A percentile compares a stretch with the other conserved stretches of the same genome.
Evolutionary conservation across 1,139 yeast species (phyloP).

Genomic region (Ashbya aceris): DNA sequence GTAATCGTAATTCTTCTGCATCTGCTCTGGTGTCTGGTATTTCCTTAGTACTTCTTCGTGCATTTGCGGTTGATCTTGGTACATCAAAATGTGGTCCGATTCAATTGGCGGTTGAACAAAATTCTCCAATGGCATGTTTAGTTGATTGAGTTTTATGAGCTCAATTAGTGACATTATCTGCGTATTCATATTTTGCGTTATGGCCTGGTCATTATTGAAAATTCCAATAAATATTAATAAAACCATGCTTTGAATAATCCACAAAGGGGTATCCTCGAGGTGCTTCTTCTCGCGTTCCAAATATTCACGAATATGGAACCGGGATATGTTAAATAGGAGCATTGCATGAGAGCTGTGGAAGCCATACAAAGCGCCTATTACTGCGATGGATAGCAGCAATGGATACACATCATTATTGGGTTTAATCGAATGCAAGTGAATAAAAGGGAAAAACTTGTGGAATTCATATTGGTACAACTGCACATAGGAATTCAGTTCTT

Average conservation of each 20-base stretch:
- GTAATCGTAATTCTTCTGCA: slow-evolving; percentile 56
- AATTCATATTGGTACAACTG: slow-evolving; percentile 64
- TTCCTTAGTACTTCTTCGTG: slow-evolving; percentile 29
- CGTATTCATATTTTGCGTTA: slow-evolving; percentile 64
- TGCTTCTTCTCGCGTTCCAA: slow-evolving; percentile 53
- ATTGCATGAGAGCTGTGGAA: slow-evolving; percentile 74
- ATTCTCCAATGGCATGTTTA: slow-evolving; percentile 62
- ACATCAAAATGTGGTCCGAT: slow-evolving; percentile 28
- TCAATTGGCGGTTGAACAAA: slow-evolving; percentile 50
- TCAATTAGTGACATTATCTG: slow-evolving; percentile 75
- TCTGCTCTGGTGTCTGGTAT: slow-evolving; percentile 30
- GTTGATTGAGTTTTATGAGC: slow-evolving; percentile 64
- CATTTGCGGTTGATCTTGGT: slow-evolving; percentile 27
- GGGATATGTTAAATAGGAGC: slow-evolving; percentile 66
- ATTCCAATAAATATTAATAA: slow-evolving; percentile 75
- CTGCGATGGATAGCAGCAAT: slow-evolving; percentile 69
- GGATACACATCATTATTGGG: slow-evolving; percentile 61
- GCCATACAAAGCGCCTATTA: slow-evolving; percentile 80
- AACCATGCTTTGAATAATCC: slow-evolving; percentile 82
- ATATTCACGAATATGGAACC: slow-evolving; percentile 67
- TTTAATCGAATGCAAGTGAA: slow-evolving; percentile 62
- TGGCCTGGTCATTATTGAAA: slow-evolving; percentile 65
- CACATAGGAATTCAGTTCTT: slow-evolving; percentile 66
- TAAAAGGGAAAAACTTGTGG: slow-evolving; percentile 72
- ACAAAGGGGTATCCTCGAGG: slow-evolving; percentile 63